Evolutionary conservation across 2,329 filamentous ascomycete species (phyloP), one percentile per base, ranked within the genome.

Genomic region (Cercospora sp.): DNA sequence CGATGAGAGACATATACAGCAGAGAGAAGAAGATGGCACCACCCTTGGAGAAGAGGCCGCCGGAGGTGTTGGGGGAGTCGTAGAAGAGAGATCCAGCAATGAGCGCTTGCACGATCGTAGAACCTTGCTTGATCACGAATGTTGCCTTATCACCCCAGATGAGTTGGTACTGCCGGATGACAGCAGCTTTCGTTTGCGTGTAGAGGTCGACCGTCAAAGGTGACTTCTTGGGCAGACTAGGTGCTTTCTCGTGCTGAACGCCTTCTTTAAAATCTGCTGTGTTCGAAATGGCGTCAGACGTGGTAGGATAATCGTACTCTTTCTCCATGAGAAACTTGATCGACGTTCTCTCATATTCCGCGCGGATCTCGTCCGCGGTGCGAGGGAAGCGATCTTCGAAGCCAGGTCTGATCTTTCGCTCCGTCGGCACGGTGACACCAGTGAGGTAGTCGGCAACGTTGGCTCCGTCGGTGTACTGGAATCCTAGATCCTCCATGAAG

Each of bases 51-150:
- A 91, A 91, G 0, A 91, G 78, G 8, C 89, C 89, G 0, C 79
- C 82, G 0, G 87, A 86, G 61, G 85, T 87, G 26, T 80, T 68
- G 0, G 88, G 84, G 0, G 88, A 86, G 65, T 88, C 83, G 78
- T 91, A 91, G 78, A 91, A 91, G 3, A 91, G 82, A 0, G 88
- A 90, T 6, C 89, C 89, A 1, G 85, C 82, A 66, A 91, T 86
- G 5, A 91, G 77, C 0, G 89, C 88, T 72, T 90, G 87, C 0
- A 83, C 73, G 7, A 90, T 74, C 1, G 85, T 88, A 0, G 85
- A 83, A 5, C 82, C 77, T 71, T 90, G 87, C 74, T 89, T 89
- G 78, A 90, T 87, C 69, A 88, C 71, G 45, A 90, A 87, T 0
- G 87, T 88, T 0, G 85, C 82, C 71, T 88, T 89, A 77, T 91